phyloP scores from a whole-genome alignment of 768 basidiomycete species.

The Lentinus tigrinus region DNA sequence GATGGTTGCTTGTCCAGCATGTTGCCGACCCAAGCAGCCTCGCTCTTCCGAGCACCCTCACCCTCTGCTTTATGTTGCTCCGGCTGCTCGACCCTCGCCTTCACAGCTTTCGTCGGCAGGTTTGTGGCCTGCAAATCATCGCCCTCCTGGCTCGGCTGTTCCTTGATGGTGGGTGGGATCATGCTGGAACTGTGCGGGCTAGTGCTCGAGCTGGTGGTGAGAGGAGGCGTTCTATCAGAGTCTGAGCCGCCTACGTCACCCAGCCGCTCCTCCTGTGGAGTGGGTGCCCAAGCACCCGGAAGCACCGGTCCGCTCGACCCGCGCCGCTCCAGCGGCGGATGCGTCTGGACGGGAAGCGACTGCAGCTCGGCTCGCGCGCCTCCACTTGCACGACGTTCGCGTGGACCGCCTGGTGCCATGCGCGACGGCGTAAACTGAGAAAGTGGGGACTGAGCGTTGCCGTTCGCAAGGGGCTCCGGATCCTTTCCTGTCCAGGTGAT shows the following conservation, averaged over 20 bases:
- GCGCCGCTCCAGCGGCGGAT: constrained; percentile 15
- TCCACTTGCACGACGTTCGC: constrained; percentile 9
- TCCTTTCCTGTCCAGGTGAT: constrained; percentile 62
- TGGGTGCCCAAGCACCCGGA: constrained; percentile 56
- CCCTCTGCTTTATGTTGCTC: constrained; percentile 45
- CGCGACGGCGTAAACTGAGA: constrained; percentile 8
- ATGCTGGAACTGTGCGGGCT: constrained; percentile 13
- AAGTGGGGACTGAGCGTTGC: constrained; percentile 1
- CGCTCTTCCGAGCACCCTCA: constrained; percentile 54
- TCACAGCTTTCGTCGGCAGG: constrained; percentile 5
- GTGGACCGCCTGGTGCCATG: constrained; percentile 5
- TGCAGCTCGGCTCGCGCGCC: no score
- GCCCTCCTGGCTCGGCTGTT: constrained; percentile 23
- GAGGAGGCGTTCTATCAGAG: not conserved
- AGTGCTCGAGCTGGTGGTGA: constrained; percentile 9
- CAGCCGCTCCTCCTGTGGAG: constrained; percentile 42
- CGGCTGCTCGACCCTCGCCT: constrained; percentile 52
- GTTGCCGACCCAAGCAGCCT: constrained; percentile 58
- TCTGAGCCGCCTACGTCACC: constrained; percentile 20
- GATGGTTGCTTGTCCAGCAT: constrained; percentile 29
- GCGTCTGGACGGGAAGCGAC: not conserved
- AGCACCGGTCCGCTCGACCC: constrained; percentile 35
- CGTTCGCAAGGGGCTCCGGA: constrained; percentile 20
- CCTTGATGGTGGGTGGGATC: constrained; percentile 25
- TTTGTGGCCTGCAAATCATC: constrained; percentile 9